Base-by-base conservation (phyloP, 441 rosid genomes). In the Adansonia gregorii region DNA sequence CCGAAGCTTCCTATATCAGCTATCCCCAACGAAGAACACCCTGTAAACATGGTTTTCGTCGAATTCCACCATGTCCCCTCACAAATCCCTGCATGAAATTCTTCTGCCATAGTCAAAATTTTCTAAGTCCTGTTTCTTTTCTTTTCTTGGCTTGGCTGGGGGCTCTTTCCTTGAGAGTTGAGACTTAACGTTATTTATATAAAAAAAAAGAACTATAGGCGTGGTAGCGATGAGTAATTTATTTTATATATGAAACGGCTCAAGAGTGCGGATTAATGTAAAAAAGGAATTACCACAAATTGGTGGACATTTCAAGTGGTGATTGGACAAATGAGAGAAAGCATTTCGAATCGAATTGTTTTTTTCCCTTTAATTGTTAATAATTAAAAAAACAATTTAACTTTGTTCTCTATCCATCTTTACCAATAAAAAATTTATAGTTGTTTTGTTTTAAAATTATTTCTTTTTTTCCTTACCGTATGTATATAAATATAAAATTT, bases 41-140 rank as follows among this genome's bases (percentile, higher is more conserved):
- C 84, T 0, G 83, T 56, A 79, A 89, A 86, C 70, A 73, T 46
- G 80, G 68, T 78, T 74, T 82, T 87, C 22, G 88, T 51, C 12
- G 88, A 71, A 74, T 87, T 87, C 98, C 97, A 89, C 97, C 97
- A 93, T 76, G 85, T 87, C 9, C 85, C 91, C 58, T 89, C 88
- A 66, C 86, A 89, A 79, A 90, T 81, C 67, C 88, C 89, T 14
- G 85, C 82, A 68, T 86, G 91, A 84, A 92, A 93, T 56, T 94
- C 94, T 81, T 90, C 97, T 7, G 89, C 91, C 98, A 92, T 94
- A 67, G 49, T 77, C 55, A 31, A 72, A 19, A 6, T 20, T 11
- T 5, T 12, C 11, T 2, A 12, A 14, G 19, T 52, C 22, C 24
- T 52, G 7, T 43, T 43, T 43, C 2, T 31, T 51, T 27, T 20